Base-by-base conservation (phyloP, 306 rosid genomes). In the Gillenia trifoliata region DNA sequence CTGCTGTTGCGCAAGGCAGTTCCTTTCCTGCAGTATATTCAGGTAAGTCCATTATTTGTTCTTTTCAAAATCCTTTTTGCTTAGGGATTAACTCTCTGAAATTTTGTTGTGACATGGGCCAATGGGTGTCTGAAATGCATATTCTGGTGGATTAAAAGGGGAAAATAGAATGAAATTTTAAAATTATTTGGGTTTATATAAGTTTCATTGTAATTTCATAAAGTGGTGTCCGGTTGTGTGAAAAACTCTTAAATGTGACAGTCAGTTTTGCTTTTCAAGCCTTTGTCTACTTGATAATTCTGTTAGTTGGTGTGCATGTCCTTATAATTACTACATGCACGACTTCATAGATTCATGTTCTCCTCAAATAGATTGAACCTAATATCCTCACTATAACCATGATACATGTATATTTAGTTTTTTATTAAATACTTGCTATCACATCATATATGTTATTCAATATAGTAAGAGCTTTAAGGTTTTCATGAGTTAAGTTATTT, bases 1-100 rank as follows among this genome's bases (percentile, higher is more conserved):
- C 88, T 95, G 79, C 84, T 95, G 87, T 78, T 95, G 86, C 99
- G 96, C 50, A 95, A 95, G 99, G 91, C 96, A 45, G 92, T 82
- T 84, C 90, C 96, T 66, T 92, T 95, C 83, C 85, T 92, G 96
- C 90, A 77, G 15, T 92, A 95, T 83, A 80, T 92, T 85, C 99
- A 88, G 88, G 99, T 92, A 89, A 91, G 91, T 84, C 33, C 63
- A 30, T 70, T 40, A 40, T 74, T 68, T 83, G 34, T 22, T 74
- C 17, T 31, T 43, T 64, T 65, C 74, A 23, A 66, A 47, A 3
- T 57, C 67, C 43, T 26, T 25, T 79, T 16, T 74, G 25, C 66
- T 43, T 43, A 41, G 62, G 63, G 26, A 22, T 61, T 64, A 36
- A 20, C 4, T 33, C 45, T 45, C 17, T 31, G 23, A 16, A 17